Evolutionary conservation across 1,284 basidiomycete genomes (phyloP).

Genomic region (Acaromyces ingoldii): DNA sequence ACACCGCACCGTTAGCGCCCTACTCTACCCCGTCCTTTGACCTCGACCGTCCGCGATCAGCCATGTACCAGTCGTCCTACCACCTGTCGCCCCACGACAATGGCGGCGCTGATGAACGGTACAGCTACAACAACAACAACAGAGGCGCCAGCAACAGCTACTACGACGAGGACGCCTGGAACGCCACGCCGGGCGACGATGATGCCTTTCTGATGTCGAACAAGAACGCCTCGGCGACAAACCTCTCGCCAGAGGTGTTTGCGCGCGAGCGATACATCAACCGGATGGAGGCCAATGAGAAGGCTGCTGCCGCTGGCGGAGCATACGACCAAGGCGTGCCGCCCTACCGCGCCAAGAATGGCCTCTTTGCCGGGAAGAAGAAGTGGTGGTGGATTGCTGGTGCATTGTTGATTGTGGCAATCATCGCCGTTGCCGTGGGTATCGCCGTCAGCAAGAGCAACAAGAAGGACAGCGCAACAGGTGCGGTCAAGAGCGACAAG

Average conservation of each 20-base stretch:
- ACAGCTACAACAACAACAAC: neutral
- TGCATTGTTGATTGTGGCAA: slow-evolving; percentile 12
- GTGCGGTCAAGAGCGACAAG: slow-evolving; percentile 51
- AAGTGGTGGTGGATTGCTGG: slow-evolving; percentile 16
- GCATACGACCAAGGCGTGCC: slow-evolving; percentile 9
- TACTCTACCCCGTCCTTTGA: neutral
- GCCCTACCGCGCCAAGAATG: neutral
- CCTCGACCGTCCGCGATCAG: neutral
- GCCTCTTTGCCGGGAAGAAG: slow-evolving; percentile 10
- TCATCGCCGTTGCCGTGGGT: slow-evolving; percentile 22
- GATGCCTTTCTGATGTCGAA: neutral
- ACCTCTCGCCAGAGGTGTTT: neutral
- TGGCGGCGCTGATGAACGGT: no score
- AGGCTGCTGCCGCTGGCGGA: slow-evolving; percentile 8
- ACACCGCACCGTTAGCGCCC: neutral
- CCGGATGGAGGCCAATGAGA: slow-evolving; percentile 18
- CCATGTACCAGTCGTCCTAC: neutral
- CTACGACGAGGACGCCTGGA: neutral
- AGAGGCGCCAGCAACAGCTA: neutral
- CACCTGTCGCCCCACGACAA: neutral
- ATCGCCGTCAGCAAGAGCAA: slow-evolving; percentile 13
- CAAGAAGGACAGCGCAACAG: slow-evolving; percentile 6
- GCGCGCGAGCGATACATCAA: slow-evolving; percentile 30
- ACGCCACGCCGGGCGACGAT: neutral
- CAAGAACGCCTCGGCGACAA: neutral